Percentiles rank a stretch among this genome's conserved stretches.
Evolutionary conservation across 73 alveolate species (phyloP).

Genomic region (Uronychia binucleata): DNA sequence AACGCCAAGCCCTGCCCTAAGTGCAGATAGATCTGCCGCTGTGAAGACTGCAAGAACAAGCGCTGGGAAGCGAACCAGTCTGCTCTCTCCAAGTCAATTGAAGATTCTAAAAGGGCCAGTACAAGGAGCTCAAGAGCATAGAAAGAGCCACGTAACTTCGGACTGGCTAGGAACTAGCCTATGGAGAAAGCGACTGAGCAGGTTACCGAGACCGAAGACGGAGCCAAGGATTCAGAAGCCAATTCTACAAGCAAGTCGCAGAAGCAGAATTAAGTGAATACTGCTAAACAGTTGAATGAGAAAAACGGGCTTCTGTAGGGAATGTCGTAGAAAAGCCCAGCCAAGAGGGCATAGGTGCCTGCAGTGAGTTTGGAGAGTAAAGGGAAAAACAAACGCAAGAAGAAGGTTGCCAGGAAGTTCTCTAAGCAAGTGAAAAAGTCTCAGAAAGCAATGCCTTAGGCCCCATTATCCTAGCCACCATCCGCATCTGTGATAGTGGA

Average conservation of each 20-base stretch:
- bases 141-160: background rate
- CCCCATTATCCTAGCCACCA: background rate
- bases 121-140: background rate
- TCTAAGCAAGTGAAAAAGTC: background rate
- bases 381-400: background rate
- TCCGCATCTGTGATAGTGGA: no score
- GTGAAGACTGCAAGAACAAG: conserved; percentile 1
- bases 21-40: conserved; percentile 6
- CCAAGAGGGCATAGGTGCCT: no score
- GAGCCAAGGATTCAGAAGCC: no score
- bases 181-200: background rate
- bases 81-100: background rate
- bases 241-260: no score
- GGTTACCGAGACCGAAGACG: no score
- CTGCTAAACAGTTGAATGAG: no score
- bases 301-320: no score
- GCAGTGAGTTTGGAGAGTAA: no score
- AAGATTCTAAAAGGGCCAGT: background rate
- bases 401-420: background rate
- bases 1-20: conserved; percentile 29
- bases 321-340: no score
- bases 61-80: background rate
- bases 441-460: background rate
- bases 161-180: background rate
- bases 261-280: no score